phyloP scores from a whole-genome alignment of 1,139 yeast genomes.

The Scheffersomyces illinoinensis region DNA sequence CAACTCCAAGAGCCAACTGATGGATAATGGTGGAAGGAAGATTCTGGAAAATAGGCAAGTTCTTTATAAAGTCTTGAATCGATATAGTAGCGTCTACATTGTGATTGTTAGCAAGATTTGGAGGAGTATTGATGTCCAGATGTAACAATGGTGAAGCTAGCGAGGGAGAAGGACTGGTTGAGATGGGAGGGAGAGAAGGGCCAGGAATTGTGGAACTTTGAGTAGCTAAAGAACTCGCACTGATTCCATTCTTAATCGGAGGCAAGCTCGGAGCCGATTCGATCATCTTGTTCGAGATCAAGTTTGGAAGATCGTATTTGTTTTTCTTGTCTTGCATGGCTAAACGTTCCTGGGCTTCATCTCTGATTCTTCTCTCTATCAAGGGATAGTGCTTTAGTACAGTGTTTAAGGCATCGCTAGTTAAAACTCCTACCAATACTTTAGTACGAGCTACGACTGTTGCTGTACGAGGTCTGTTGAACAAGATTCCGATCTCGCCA shows the following conservation, averaged over 20 bases:
- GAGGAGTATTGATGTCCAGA: slow-evolving; percentile 11
- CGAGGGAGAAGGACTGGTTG: slow-evolving; percentile 9
- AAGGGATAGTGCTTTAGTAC: slow-evolving; percentile 63
- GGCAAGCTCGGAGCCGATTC: neutral
- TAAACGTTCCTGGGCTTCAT: slow-evolving; percentile 75
- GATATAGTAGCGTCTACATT: slow-evolving; percentile 54
- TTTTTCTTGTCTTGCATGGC: slow-evolving; percentile 67
- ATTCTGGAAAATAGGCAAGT: slow-evolving; percentile 57
- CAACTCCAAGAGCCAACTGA: slow-evolving; percentile 62
- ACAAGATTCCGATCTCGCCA: slow-evolving; percentile 77
- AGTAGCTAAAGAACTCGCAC: slow-evolving; percentile 17
- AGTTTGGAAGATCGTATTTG: slow-evolving; percentile 20
- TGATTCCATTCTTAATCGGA: slow-evolving; percentile 7
- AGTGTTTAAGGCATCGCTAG: slow-evolving; percentile 59
- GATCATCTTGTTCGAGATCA: slow-evolving; percentile 5
- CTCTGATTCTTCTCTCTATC: slow-evolving; percentile 68
- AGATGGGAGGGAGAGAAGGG: slow-evolving; percentile 16
- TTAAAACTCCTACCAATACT: slow-evolving; percentile 66
- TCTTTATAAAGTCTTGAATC: slow-evolving; percentile 56
- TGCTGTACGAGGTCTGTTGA: slow-evolving; percentile 75
- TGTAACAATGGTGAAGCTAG: slow-evolving; percentile 16
- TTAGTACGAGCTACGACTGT: slow-evolving; percentile 72
- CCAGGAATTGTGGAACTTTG: slow-evolving; percentile 15
- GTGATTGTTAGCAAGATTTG: slow-evolving; percentile 9
- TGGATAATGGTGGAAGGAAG: slow-evolving; percentile 61